These are phyloP conservation scores for Orbilia oligospora DNA, from an alignment of 2,329 filamentous ascomycete species.

Conservation along the genomic window DNA sequence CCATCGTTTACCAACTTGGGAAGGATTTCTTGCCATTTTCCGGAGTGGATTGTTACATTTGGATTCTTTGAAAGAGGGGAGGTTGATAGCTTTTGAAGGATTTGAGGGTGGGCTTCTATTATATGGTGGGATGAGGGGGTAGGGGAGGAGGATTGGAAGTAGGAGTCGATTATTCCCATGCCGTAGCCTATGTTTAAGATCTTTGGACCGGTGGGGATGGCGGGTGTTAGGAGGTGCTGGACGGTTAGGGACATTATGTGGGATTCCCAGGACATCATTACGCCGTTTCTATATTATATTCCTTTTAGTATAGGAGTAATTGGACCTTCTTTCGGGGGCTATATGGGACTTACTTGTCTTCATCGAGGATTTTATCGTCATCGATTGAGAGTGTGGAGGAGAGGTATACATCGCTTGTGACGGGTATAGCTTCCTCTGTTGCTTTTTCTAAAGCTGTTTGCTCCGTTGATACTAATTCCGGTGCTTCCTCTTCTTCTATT, in stretches of 20 bases:
- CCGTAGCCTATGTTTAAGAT: conserved; percentile 91
- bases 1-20: conserved; percentile 78
- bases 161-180: conserved; percentile 87
- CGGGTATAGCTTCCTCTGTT: conserved; percentile 62
- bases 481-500: conserved; percentile 64
- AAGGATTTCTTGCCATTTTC: conserved; percentile 85
- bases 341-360: conserved; percentile 64
- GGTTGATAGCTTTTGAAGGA: conserved; percentile 77
- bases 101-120: conserved; percentile 85
- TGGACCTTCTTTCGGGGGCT: conserved; percentile 74
- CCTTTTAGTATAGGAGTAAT: conserved; percentile 64
- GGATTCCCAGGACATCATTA: conserved; percentile 95
- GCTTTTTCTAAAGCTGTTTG: conserved; percentile 62
- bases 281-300: conserved; percentile 76
- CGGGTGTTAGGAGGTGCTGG: conserved; percentile 42
- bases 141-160: conserved; percentile 79
- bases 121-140: conserved; percentile 82
- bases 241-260: conserved; percentile 76
- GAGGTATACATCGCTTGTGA: conserved; percentile 60
- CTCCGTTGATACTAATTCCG: conserved; percentile 29
- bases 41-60: conserved; percentile 75
- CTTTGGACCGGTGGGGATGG: conserved; percentile 71
- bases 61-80: conserved; percentile 77
- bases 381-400: conserved; percentile 42
- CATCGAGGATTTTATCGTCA: conserved; percentile 65